Conservation (phyloP, 192 early-diverging fungal genomes). For the Linnemannia zychae region DNA sequence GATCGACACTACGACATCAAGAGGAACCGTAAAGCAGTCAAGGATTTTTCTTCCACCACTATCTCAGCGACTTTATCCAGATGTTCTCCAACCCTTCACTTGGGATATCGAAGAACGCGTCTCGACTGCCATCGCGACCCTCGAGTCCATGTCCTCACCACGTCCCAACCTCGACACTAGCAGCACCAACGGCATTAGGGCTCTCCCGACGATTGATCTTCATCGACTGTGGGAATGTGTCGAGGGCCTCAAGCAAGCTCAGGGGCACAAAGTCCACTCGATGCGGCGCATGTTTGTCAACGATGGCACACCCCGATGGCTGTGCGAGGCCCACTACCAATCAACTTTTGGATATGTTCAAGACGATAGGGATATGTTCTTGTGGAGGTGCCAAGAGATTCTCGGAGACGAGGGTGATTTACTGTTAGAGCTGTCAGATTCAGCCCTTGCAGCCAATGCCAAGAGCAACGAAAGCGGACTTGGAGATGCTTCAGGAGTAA, state of each 20-base stretch:
- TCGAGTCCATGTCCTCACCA: neutral
- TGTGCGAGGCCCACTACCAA: slow-evolving; percentile 22
- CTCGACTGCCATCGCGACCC: slow-evolving; percentile 20
- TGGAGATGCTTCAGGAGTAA: neutral
- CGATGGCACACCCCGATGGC: slow-evolving; percentile 28
- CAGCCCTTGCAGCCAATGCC: neutral
- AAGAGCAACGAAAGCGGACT: neutral
- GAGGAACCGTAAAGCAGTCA: neutral
- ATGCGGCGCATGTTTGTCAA: slow-evolving; percentile 25
- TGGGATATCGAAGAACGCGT: slow-evolving; percentile 42
- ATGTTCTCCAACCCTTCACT: slow-evolving; percentile 36
- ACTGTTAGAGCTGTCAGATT: neutral
- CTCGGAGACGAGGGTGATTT: slow-evolving; percentile 19
- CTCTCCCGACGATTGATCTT: slow-evolving; percentile 11
- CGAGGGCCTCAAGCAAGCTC: slow-evolving; percentile 13
- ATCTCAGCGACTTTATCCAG: slow-evolving; percentile 16
- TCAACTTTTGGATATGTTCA: slow-evolving; percentile 14
- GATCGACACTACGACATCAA: neutral
- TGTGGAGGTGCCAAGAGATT: slow-evolving; percentile 19
- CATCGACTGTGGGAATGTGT: slow-evolving; percentile 38
- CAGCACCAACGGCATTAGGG: neutral
- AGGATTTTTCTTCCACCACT: slow-evolving; percentile 21
- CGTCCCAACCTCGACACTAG: neutral
- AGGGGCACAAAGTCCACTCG: neutral
- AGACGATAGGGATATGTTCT: slow-evolving; percentile 9